Evolutionary conservation across 176 grass and related monocot species (phyloP).

Genomic region (Rhynchospora pubera): DNA sequence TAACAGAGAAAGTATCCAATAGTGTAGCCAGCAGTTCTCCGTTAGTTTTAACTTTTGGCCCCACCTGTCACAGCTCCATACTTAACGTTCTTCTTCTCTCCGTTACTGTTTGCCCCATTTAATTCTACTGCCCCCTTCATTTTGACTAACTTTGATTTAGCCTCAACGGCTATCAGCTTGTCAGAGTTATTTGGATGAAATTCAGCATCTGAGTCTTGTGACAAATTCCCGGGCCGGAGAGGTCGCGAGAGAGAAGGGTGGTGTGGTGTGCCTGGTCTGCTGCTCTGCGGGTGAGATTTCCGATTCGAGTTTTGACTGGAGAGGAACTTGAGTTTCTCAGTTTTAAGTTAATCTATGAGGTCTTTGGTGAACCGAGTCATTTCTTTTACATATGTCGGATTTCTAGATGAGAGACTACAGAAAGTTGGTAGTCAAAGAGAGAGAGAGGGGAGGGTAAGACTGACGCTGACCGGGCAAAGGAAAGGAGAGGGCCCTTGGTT

Average conservation of each 20-base stretch:
- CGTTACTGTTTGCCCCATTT: too few species aligned
- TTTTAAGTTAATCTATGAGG: neutral
- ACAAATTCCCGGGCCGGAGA: too few species aligned
- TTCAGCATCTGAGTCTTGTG: too few species aligned
- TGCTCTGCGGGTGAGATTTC: slow-evolving; percentile 8
- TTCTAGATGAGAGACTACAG: neutral
- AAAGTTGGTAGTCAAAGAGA: neutral
- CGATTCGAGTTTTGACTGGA: neutral
- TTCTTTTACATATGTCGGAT: neutral
- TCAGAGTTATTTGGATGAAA: too few species aligned
- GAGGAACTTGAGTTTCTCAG: neutral
- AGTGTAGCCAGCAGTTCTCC: too few species aligned
- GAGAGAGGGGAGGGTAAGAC: neutral
- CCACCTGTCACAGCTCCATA: too few species aligned
- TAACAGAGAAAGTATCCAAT: too few species aligned
- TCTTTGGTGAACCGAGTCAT: neutral
- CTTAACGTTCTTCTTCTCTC: too few species aligned
- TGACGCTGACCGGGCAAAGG: neutral
- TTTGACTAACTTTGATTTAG: too few species aligned
- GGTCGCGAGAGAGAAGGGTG: neutral
- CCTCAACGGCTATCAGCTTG: too few species aligned
- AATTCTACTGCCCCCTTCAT: too few species aligned
- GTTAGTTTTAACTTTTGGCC: too few species aligned
- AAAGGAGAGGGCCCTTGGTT: neutral
- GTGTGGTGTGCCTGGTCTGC: neutral